A percentile compares a stretch with the other conserved stretches of the same genome.
Evolutionary conservation across 768 basidiomycete genomes (phyloP).

Genomic region (Inosperma sp.): DNA sequence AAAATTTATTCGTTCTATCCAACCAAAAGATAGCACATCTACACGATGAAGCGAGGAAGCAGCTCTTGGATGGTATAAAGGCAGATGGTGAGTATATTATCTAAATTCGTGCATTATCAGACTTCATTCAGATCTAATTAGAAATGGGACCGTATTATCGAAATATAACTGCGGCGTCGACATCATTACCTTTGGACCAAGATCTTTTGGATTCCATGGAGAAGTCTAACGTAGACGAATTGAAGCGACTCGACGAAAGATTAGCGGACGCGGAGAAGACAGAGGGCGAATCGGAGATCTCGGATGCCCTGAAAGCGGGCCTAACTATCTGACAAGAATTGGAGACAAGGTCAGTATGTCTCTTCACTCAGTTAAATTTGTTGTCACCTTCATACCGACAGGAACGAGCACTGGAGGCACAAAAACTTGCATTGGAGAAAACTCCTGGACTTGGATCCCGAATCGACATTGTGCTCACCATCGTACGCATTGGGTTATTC

Average conservation of each 20-base stretch:
- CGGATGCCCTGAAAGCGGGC: conserved; percentile 79
- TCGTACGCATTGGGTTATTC: too few species aligned
- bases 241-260: conserved; percentile 69
- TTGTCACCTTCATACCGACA: too few species aligned
- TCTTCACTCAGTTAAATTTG: too few species aligned
- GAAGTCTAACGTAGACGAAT: conserved; percentile 64
- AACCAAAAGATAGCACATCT: too few species aligned
- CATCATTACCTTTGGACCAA: conserved; percentile 44
- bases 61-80: too few species aligned
- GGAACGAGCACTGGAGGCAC: conserved; percentile 72
- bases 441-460: conserved; percentile 88
- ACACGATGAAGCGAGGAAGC: conserved; percentile 55
- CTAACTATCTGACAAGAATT: conserved; percentile 80
- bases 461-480: conserved; percentile 87
- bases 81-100: conserved; percentile 69
- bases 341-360: too few species aligned
- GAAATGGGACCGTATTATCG: conserved; percentile 87
- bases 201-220: conserved; percentile 55
- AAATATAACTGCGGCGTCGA: conserved; percentile 46
- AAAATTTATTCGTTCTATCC: conserved; percentile 71
- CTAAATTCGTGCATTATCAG: too few species aligned
- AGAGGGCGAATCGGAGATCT: conserved; percentile 90
- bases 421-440: conserved; percentile 84
- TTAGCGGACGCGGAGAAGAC: conserved; percentile 84
- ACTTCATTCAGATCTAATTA: too few species aligned